Evolutionary conservation across 352 stramenopile genomes (phyloP).

Genomic region (Albugo candida): DNA sequence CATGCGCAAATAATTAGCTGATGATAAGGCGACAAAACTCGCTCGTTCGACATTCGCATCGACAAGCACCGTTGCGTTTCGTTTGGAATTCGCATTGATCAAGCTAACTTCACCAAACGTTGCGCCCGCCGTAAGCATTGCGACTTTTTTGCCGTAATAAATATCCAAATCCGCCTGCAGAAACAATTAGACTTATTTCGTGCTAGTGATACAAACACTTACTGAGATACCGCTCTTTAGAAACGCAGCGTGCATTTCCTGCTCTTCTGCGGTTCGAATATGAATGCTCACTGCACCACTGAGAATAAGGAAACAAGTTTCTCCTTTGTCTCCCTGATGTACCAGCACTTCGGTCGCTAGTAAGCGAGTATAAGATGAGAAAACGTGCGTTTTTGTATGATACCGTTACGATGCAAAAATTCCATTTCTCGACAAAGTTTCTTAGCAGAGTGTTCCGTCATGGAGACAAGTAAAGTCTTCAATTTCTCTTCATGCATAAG

Average conservation of each 20-base stretch:
- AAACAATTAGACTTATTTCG: background rate
- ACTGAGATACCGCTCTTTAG: background rate
- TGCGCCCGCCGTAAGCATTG: conserved; percentile 45
- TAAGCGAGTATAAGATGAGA: background rate
- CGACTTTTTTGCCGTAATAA: conserved; percentile 34
- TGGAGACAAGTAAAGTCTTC: conserved; percentile 68
- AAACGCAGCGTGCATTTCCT: conserved; percentile 28
- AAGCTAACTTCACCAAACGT: conserved; percentile 73
- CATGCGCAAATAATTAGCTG: conserved; percentile 61
- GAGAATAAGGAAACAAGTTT: conserved; percentile 72
- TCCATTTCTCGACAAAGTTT: conserved; percentile 78
- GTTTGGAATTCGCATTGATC: conserved; percentile 72
- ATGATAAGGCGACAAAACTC: conserved; percentile 73
- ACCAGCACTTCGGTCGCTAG: conserved; percentile 42
- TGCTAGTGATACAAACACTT: background rate
- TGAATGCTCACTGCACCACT: conserved; percentile 57
- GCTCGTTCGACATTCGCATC: conserved; percentile 38
- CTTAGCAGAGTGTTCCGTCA: conserved; percentile 67
- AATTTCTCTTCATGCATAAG: conserved; percentile 78
- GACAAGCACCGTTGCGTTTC: conserved; percentile 62
- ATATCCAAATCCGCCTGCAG: conserved; percentile 12
- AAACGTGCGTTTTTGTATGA: background rate
- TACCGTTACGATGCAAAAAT: conserved; percentile 35
- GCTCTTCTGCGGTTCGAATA: conserved; percentile 46
- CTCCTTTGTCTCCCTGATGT: conserved; percentile 67